Percentiles rank a stretch among this genome's conserved stretches.
Evolutionary conservation across 768 basidiomycete species (phyloP).

Genomic region (Clitopilus passeckerianus): DNA sequence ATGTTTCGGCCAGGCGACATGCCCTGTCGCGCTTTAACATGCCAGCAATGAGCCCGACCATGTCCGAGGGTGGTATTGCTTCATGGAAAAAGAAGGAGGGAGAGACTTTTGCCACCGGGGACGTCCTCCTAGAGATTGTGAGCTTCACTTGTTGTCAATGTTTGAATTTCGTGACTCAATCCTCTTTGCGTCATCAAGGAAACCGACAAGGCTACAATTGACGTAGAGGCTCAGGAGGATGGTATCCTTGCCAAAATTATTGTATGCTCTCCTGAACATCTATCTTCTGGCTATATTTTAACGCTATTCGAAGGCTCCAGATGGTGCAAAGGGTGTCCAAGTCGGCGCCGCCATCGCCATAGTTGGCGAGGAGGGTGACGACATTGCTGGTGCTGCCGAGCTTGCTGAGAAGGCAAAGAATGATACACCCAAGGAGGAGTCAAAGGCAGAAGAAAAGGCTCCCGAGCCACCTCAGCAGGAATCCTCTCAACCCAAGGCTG

Average conservation of each 20-base stretch:
- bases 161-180: constrained; percentile 8
- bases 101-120: constrained; percentile 82
- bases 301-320: constrained; percentile 47
- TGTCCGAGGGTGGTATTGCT: constrained; percentile 99
- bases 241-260: constrained; percentile 96
- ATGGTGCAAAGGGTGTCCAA: constrained; percentile 81
- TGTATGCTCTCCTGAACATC: constrained; percentile 39
- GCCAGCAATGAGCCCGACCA: constrained; percentile 99
- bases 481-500: constrained; percentile 24
- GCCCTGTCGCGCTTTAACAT: constrained; percentile 88
- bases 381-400: constrained; percentile 76
- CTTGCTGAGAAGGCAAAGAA: constrained; percentile 59
- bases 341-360: constrained; percentile 92
- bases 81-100: constrained; percentile 98
- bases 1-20: constrained; percentile 71
- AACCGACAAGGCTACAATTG: constrained; percentile 99
- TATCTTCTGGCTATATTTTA: not conserved
- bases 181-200: constrained; percentile 48
- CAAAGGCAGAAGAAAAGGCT: constrained; percentile 30
- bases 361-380: constrained; percentile 92
- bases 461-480: constrained; percentile 13
- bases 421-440: constrained; percentile 28
- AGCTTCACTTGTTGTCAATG: constrained; percentile 19
- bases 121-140: constrained; percentile 95
- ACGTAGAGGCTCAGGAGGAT: constrained; percentile 98